A percentile compares a stretch with the other conserved stretches of the same genome.
Evolutionary conservation across 306 rosid genomes (phyloP).

Genomic region (Rubus parviflorus): DNA sequence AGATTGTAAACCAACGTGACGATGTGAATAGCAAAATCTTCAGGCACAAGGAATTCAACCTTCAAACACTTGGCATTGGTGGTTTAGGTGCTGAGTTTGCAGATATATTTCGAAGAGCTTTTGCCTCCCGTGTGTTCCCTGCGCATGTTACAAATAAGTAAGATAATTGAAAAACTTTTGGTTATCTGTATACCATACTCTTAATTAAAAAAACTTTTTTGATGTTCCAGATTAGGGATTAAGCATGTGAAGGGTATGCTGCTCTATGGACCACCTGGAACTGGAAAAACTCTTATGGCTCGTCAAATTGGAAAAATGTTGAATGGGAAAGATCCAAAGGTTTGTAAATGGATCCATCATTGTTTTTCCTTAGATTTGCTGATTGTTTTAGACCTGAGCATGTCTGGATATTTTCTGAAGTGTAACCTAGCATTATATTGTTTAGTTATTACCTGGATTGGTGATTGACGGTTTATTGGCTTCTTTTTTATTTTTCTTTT

Average conservation of each 20-base stretch:
- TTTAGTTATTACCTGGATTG: conserved; percentile 22
- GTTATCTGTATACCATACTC: conserved; percentile 26
- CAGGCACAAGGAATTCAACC: conserved; percentile 92
- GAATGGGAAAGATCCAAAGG: conserved; percentile 99
- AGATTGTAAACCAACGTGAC: conserved; percentile 93
- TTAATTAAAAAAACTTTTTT: conserved; percentile 29
- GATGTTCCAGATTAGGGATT: conserved; percentile 80
- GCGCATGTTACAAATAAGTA: conserved; percentile 94
- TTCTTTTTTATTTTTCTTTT: not conserved
- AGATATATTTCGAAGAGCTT: conserved; percentile 98
- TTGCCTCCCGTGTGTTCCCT: conserved; percentile 99
- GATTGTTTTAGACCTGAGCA: conserved; percentile 10
- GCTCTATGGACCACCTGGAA: conserved; percentile 98
- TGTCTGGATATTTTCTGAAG: conserved; percentile 26
- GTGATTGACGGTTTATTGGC: conserved; percentile 8
- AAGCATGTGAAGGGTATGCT: conserved; percentile 99
- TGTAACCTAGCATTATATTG: conserved; percentile 28
- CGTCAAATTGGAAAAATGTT: conserved; percentile 97
- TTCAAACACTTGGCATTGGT: conserved; percentile 89
- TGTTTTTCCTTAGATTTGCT: not conserved
- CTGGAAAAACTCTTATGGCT: conserved; percentile 99
- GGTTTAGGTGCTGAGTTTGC: conserved; percentile 92
- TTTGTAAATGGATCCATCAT: conserved; percentile 34
- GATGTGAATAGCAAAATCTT: conserved; percentile 86
- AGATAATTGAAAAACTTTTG: conserved; percentile 33